These are phyloP conservation scores for Leccinum longicurvipes DNA, from an alignment of 768 basidiomycete genomes.

Conservation along the genomic window DNA sequence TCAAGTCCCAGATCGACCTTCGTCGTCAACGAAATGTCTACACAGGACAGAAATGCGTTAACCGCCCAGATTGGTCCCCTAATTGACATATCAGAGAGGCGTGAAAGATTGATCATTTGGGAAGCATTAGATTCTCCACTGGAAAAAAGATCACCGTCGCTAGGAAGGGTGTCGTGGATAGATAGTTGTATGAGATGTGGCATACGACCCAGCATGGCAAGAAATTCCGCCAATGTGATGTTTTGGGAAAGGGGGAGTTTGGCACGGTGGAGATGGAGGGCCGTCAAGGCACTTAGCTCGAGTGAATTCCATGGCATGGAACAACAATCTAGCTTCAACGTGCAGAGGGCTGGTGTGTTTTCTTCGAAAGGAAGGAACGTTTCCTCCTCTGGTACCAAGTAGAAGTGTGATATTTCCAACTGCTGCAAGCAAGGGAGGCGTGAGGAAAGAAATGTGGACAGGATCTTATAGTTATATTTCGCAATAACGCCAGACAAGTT, in stretches of 20 bases:
- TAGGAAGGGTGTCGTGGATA: conserved; percentile 33
- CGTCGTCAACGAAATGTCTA: not conserved
- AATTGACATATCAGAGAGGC: conserved; percentile 2
- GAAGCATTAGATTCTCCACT: too few species aligned
- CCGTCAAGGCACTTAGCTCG: conserved; percentile 28
- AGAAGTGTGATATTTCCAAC: not conserved
- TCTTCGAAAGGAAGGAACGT: not conserved
- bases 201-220: conserved; percentile 32
- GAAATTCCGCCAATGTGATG: conserved; percentile 22
- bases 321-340: not conserved
- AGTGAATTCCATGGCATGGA: not conserved
- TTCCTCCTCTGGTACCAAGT: too few species aligned
- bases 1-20: too few species aligned
- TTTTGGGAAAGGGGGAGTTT: conserved; percentile 22
- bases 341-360: not conserved
- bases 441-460: not conserved
- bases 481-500: too few species aligned
- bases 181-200: conserved; percentile 31
- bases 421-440: not conserved
- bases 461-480: not conserved
- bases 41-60: not conserved
- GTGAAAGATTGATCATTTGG: not conserved
- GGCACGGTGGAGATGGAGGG: conserved; percentile 32
- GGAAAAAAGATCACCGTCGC: not conserved
- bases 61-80: not conserved